Conservation (phyloP, 192 early-diverging fungal species). For the Spizellomyces sp. region DNA sequence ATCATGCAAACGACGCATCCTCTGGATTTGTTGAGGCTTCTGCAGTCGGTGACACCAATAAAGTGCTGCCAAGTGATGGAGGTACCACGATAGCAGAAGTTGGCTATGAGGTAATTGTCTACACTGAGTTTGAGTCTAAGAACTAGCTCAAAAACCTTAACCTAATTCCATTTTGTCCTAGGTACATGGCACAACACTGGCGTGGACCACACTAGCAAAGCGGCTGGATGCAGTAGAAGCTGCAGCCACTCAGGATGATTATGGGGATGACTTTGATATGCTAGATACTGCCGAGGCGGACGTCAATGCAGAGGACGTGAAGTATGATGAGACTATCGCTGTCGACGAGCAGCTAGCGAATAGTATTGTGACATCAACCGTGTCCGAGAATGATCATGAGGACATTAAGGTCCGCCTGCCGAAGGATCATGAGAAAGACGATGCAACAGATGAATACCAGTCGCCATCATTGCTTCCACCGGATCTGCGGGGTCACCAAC, state of each 20-base stretch:
- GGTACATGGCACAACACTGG: background rate
- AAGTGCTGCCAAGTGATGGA: too few species aligned
- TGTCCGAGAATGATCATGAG: background rate
- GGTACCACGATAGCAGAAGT: too few species aligned
- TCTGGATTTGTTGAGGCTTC: too few species aligned
- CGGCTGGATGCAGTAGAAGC: conserved; percentile 11
- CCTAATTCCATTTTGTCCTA: too few species aligned
- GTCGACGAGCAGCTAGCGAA: too few species aligned
- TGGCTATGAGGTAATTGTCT: too few species aligned
- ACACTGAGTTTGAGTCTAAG: too few species aligned
- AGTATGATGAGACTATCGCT: background rate
- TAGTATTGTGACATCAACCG: background rate
- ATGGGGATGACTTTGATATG: background rate
- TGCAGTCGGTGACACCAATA: too few species aligned
- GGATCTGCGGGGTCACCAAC: too few species aligned
- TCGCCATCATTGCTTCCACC: too few species aligned
- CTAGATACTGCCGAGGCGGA: background rate
- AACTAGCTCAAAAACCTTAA: too few species aligned
- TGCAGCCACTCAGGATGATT: background rate
- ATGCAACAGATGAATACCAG: background rate
- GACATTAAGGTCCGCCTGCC: background rate
- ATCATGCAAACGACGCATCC: too few species aligned
- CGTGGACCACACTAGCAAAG: background rate
- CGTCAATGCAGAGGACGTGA: conserved; percentile 2
- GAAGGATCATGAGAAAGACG: background rate